These are phyloP conservation scores for Magnusiomyces magnusii DNA, from an alignment of 1,139 yeast genomes.

Conservation along the genomic window DNA sequence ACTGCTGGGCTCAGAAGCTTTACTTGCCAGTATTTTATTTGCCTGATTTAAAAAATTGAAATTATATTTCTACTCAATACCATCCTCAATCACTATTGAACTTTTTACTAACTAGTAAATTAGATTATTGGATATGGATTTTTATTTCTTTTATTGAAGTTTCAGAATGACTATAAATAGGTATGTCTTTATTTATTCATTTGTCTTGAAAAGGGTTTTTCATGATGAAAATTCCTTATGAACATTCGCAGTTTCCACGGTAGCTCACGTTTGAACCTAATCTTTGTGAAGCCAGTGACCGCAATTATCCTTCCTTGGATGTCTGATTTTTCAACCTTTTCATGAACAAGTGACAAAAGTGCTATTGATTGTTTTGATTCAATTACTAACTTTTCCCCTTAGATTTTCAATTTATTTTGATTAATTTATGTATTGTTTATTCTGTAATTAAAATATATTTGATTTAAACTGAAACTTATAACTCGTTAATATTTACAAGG, in stretches of 20 bases:
- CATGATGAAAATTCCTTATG: constrained; percentile 64
- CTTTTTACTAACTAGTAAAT: too few relatives aligned
- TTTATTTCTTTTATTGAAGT: too few relatives aligned
- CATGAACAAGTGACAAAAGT: not conserved
- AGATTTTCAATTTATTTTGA: not conserved
- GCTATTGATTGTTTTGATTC: not conserved
- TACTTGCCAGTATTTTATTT: constrained; percentile 85
- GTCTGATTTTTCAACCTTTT: constrained; percentile 40
- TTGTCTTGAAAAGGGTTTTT: not conserved
- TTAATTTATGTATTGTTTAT: too few relatives aligned
- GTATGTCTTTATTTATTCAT: not conserved
- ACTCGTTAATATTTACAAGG: not conserved
- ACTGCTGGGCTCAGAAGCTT: constrained; percentile 37
- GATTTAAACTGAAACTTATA: too few relatives aligned
- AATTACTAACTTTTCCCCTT: not conserved
- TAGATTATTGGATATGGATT: too few relatives aligned
- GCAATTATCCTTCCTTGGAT: constrained; percentile 63
- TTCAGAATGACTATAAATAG: not conserved
- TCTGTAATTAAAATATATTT: too few relatives aligned
- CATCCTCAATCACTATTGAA: too few relatives aligned
- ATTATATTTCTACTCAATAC: not conserved
- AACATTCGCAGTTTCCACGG: constrained; percentile 95
- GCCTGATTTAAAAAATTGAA: constrained; percentile 11
- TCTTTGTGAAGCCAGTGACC: constrained; percentile 74
- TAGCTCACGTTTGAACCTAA: constrained; percentile 74